These are phyloP conservation scores for Elongisporangium senticosum DNA, from an alignment of 352 stramenopile species.

Conservation along the genomic window DNA sequence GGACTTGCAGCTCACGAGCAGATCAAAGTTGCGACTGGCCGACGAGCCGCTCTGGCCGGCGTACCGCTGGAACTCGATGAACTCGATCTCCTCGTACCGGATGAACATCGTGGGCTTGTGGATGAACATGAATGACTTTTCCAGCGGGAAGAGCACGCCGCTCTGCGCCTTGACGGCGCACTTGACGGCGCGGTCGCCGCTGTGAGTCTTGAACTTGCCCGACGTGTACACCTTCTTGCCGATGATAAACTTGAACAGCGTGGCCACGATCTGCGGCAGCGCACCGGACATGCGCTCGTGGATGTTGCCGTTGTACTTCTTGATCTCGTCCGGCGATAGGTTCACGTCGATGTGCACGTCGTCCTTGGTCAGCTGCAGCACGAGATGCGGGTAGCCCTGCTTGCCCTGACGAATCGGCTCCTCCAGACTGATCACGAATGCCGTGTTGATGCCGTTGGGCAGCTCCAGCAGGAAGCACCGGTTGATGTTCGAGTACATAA, in stretches of 20 bases:
- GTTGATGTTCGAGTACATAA: slow-evolving; percentile 99
- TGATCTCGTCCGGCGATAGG: slow-evolving; percentile 95
- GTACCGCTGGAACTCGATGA: slow-evolving; percentile 98
- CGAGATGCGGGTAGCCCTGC: slow-evolving; percentile 97
- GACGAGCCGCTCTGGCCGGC: slow-evolving; percentile 81
- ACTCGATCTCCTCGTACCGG: slow-evolving; percentile 98
- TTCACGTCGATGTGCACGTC: slow-evolving; percentile 91
- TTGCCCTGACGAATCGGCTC: slow-evolving; percentile 99
- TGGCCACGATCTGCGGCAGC: slow-evolving; percentile 97
- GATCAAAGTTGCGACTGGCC: slow-evolving; percentile 94
- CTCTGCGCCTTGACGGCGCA: slow-evolving; percentile 94
- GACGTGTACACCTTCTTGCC: slow-evolving; percentile 97
- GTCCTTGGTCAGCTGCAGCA: slow-evolving; percentile 92
- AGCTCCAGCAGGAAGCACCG: slow-evolving; percentile 97
- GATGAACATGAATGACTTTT: slow-evolving; percentile 99
- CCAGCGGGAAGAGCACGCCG: slow-evolving; percentile 95
- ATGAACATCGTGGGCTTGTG: slow-evolving; percentile 99
- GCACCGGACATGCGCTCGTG: slow-evolving; percentile 94
- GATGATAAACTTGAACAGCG: slow-evolving; percentile 96
- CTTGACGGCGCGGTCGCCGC: slow-evolving; percentile 83
- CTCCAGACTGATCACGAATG: slow-evolving; percentile 98
- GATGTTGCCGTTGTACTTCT: slow-evolving; percentile 97
- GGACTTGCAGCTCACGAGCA: slow-evolving; percentile 90
- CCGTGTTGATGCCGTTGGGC: slow-evolving; percentile 95
- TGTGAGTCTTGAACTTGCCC: slow-evolving; percentile 88